Percentiles rank a stretch among this genome's conserved stretches.
phyloP scores from a whole-genome alignment of 306 rosid species.

The Arachis stenosperma region DNA sequence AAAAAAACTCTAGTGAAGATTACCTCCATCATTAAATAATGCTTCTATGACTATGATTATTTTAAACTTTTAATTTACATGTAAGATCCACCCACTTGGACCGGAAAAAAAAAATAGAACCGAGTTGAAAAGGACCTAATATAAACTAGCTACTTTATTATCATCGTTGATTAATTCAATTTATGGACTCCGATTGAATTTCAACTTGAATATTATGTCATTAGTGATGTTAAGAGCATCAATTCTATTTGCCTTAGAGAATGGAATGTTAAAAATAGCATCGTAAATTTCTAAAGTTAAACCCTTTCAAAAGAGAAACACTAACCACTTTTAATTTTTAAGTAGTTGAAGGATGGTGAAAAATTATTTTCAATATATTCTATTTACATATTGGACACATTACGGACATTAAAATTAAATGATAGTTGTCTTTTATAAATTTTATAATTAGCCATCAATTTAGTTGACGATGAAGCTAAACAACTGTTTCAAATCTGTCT shows the following conservation, averaged over 20 bases:
- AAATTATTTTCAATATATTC: neutral
- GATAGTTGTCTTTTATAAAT: too few species aligned
- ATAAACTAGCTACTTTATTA: conserved; percentile 5
- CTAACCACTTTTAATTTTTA: neutral
- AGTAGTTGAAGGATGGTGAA: neutral
- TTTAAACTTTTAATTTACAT: neutral
- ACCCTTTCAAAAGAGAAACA: neutral
- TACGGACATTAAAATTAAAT: too few species aligned
- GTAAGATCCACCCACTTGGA: conserved; percentile 15
- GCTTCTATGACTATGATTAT: neutral
- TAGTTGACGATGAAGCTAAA: too few species aligned
- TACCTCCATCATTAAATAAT: conserved; percentile 30
- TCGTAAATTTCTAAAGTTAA: neutral
- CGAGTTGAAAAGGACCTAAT: conserved; percentile 32
- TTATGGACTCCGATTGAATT: neutral
- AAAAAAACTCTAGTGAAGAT: conserved; percentile 35
- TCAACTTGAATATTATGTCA: conserved; percentile 6
- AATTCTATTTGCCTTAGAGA: too few species aligned
- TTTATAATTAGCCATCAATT: too few species aligned
- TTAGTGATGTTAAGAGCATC: conserved; percentile 6
- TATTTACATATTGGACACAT: too few species aligned
- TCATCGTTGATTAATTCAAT: conserved; percentile 1
- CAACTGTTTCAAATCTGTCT: neutral
- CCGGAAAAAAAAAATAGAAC: neutral
- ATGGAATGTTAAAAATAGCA: neutral